Base-by-base conservation (phyloP, 768 basidiomycete genomes). In the Cyclocybe aegerita region DNA sequence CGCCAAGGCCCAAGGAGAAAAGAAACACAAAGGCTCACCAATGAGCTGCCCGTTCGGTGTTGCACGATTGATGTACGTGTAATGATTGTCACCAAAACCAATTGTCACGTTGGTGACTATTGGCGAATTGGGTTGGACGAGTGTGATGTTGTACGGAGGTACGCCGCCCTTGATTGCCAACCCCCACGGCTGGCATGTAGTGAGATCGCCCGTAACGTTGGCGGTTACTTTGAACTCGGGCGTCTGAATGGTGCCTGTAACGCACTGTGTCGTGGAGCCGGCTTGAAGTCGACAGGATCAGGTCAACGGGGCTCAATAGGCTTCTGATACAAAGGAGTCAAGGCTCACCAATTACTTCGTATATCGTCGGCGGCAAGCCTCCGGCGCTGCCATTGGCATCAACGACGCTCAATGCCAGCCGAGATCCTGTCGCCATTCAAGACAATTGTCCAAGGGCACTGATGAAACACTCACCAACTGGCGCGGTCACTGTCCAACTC, bases 121-220 rank as follows among this genome's bases (percentile, higher is more conserved):
- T 0, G 70, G 64, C 0, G 75, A 72, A 43, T 68, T 64, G 31
- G 70, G 46, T 6, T 68, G 64, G 31, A 68, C 70, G 17, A 81
- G 50, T 0, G 71, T 72, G 12, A 80, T 52, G 10, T 55, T 70
- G 60, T 79, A 79, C 0, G 79, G 81, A 32, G 71, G 69, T 0
- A 63, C 61, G 9, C 76, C 77, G 6, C 75, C 78, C 9, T 60
- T 70, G 40, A 80, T 67, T 2, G 62, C 67, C 3, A 79, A 50
- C 3, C 75, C 72, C 78, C 78, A 79, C 2, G 74, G 73, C 33
- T 75, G 57, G 55, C 78, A 81, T 9, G 77, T 76, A 36, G 63
- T 50, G 2, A 79, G 48, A 7, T 55, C 58, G 7, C 54, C 57
- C 0, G 77, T 75, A 41, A 72, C 63, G 57, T 77, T 77, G 7